Percentiles rank a stretch among this genome's conserved stretches.
phyloP scores from a whole-genome alignment of 2,329 filamentous ascomycete genomes.

The Stachybotrys elegans region DNA sequence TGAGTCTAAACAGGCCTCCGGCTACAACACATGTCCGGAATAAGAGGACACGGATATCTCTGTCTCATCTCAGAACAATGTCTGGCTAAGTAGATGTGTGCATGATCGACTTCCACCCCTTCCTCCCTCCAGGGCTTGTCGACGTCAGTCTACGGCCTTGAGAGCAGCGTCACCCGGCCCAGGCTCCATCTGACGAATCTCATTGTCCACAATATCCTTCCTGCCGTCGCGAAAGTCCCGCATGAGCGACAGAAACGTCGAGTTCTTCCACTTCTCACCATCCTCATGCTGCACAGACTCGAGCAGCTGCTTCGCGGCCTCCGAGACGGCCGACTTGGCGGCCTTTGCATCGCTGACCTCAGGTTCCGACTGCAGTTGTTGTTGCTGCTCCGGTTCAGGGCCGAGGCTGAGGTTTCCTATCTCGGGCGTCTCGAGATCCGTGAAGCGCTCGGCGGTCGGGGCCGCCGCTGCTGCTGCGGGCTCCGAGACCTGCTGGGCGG shows the following conservation, averaged over 20 bases:
- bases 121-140: background rate
- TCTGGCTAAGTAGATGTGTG: conserved; percentile 16
- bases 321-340: conserved; percentile 32
- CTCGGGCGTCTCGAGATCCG: conserved; percentile 25
- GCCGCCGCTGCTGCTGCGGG: background rate
- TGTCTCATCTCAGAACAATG: conserved; percentile 11
- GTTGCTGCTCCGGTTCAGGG: conserved; percentile 2
- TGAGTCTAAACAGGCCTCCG: too few species aligned
- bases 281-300: conserved; percentile 38
- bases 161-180: conserved; percentile 6
- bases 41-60: too few species aligned
- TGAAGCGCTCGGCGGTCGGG: conserved; percentile 10
- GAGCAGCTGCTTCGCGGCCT: conserved; percentile 36
- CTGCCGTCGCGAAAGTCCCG: conserved; percentile 38
- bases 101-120: conserved; percentile 11
- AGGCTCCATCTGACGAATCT: conserved; percentile 28
- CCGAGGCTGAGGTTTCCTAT: conserved; percentile 25
- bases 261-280: conserved; percentile 43
- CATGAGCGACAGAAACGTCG: conserved; percentile 39
- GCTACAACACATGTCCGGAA: too few species aligned
- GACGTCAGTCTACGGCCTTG: conserved; percentile 13
- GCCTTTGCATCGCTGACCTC: conserved; percentile 11
- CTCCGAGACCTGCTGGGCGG: conserved; percentile 5
- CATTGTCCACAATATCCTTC: conserved; percentile 37
- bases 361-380: conserved; percentile 6